Percentiles rank a stretch among this genome's conserved stretches.
Conservation (phyloP, 225 moss, liverwort and hornwort genomes). For the Physcomitrellopsis africana region DNA sequence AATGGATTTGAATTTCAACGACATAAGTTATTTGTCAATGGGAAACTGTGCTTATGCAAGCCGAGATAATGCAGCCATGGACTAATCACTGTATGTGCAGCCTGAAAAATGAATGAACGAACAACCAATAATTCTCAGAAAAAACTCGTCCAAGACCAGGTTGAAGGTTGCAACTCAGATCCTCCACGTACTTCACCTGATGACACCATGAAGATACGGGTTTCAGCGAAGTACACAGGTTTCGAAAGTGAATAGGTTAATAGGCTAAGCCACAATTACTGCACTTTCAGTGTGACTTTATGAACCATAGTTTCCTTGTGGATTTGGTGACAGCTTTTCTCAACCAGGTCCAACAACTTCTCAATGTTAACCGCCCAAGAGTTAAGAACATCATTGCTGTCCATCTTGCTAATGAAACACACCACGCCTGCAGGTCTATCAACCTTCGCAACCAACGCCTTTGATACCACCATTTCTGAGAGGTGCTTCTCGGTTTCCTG, state of each 20-base stretch:
- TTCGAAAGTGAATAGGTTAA: neutral
- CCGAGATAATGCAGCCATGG: slow-evolving; percentile 5
- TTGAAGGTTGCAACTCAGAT: neutral
- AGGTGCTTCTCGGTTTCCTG: slow-evolving; percentile 92
- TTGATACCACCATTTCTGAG: slow-evolving; percentile 90
- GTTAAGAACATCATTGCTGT: slow-evolving; percentile 83
- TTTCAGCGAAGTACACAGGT: neutral
- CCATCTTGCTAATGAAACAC: slow-evolving; percentile 76
- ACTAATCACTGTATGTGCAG: neutral
- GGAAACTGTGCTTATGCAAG: neutral
- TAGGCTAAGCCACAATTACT: slow-evolving; percentile 38
- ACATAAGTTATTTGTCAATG: slow-evolving; percentile 7
- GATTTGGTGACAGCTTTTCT: slow-evolving; percentile 94
- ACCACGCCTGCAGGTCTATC: slow-evolving; percentile 90
- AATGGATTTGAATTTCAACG: neutral
- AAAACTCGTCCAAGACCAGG: neutral
- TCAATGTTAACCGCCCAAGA: slow-evolving; percentile 89
- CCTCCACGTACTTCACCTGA: neutral
- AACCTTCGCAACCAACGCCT: slow-evolving; percentile 81
- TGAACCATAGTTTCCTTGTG: slow-evolving; percentile 97
- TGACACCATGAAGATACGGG: slow-evolving; percentile 11
- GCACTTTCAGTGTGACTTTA: slow-evolving; percentile 85
- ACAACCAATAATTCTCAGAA: slow-evolving; percentile 9
- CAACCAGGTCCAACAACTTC: slow-evolving; percentile 87
- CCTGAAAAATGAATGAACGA: neutral